Conservation (phyloP, 2,329 filamentous ascomycete species). For the Talaromyces sp. region DNA sequence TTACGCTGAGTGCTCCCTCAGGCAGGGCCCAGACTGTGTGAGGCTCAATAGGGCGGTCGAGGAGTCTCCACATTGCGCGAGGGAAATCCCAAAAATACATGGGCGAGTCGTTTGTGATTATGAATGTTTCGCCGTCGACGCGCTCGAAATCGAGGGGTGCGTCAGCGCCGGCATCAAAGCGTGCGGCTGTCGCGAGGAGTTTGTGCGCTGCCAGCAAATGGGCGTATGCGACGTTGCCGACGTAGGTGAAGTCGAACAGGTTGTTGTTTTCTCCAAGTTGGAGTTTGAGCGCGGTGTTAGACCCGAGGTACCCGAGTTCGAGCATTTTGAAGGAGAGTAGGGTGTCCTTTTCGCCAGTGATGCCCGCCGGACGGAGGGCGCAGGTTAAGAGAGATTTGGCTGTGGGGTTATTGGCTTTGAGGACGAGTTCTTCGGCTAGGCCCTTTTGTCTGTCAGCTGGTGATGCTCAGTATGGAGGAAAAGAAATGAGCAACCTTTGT, state of each 20-base stretch:
- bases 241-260: conserved; percentile 68
- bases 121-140: conserved; percentile 81
- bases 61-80: conserved; percentile 67
- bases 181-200: conserved; percentile 58
- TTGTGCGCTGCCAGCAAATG: conserved; percentile 77
- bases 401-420: conserved; percentile 65
- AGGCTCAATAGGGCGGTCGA: conserved; percentile 43
- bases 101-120: conserved; percentile 85
- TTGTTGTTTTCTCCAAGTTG: conserved; percentile 75
- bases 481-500: conserved; percentile 63
- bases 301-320: conserved; percentile 60
- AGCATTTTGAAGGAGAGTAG: conserved; percentile 72
- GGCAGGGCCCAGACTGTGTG: conserved; percentile 41
- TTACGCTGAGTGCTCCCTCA: conserved; percentile 36
- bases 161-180: conserved; percentile 47
- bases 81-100: conserved; percentile 90
- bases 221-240: conserved; percentile 68
- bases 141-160: conserved; percentile 67
- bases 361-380: conserved; percentile 78
- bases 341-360: conserved; percentile 86
- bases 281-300: conserved; percentile 63
- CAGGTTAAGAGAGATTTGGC: conserved; percentile 64
- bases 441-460: conserved; percentile 48
- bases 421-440: conserved; percentile 74
- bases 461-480: not conserved